Evolutionary conservation across 169 alveolate species (phyloP), one percentile per base, ranked within the genome.

Genomic region (Cryptosporidium andersoni): DNA sequence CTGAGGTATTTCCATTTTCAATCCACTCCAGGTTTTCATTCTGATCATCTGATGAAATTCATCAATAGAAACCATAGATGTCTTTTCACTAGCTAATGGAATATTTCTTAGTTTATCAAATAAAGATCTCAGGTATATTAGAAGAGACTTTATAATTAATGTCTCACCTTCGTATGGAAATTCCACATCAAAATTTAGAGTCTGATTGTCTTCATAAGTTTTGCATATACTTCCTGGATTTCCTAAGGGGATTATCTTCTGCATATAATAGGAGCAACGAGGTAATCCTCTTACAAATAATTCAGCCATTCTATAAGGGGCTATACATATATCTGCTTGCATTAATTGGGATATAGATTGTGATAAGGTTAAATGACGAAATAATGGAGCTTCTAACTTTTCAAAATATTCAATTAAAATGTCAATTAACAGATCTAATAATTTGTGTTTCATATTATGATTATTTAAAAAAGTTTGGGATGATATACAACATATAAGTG

Each of bases 211-310:
- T 49, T 74, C 85, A 14, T 37, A 14, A 9, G 60, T 40, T 42
- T 43, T 74, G 45, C 43, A 58, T 16, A 74, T 60, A 42, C 74
- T 43, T 43, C 85, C 85, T 58, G 55, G 85, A 25, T 25, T 25
- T 25, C 25, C 25, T 25, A 25, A 25, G 25, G 25, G 25, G 25
- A 25, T 25, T 25, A 25, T 25, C 12, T 74, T 74, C 34, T 74
- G 85, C 85, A 74, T 74, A 58, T 74, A 74, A 74, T 34, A 45
- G 0, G 85, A 74, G 48, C 85, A 74, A 58, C 85, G 55, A 25
- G 85, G 85, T 58, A 74, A 68, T 4, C 85, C 85, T 58, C 68
- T 74, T n/a, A 74, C 85, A 45, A 74, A 74, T 25, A 74, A 60
- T 51, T 74, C 85, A 40, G 85, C 85, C 6, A 74, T 42, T 74